Evolutionary conservation across 2,329 filamentous ascomycete genomes (phyloP).

Genomic region (Aureobasidium sp.): DNA sequence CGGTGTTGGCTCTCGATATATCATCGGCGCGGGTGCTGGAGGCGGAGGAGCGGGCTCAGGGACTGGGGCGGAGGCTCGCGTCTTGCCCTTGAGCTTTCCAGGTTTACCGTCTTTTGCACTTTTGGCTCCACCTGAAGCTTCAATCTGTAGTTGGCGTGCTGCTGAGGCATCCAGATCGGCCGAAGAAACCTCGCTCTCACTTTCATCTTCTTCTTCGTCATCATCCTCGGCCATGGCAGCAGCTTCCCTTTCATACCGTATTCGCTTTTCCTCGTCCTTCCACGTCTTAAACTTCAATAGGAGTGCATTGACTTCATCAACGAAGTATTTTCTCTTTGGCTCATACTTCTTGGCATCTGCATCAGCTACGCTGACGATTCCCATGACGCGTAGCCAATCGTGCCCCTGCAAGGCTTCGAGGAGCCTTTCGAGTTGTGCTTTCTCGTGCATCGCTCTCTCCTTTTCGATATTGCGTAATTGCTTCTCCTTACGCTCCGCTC

Average conservation of each 20-base stretch:
- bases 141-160: constrained; percentile 68
- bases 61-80: constrained; percentile 16
- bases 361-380: constrained; percentile 78
- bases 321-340: constrained; percentile 75
- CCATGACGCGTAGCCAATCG: constrained; percentile 90
- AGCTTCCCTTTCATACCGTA: constrained; percentile 69
- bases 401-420: constrained; percentile 81
- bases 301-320: constrained; percentile 72
- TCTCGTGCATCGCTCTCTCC: constrained; percentile 60
- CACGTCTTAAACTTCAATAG: constrained; percentile 82
- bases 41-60: constrained; percentile 24
- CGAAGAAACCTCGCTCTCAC: constrained; percentile 50
- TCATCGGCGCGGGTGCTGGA: constrained; percentile 26
- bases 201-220: constrained; percentile 32
- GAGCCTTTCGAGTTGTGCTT: constrained; percentile 57
- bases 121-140: constrained; percentile 30
- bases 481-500: constrained; percentile 59
- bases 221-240: constrained; percentile 45
- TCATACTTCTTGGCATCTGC: constrained; percentile 81
- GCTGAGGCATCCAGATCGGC: constrained; percentile 65
- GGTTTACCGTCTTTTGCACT: constrained; percentile 23
- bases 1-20: constrained; percentile 27
- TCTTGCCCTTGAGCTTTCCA: constrained; percentile 31
- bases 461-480: constrained; percentile 62
- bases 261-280: constrained; percentile 82